These are phyloP conservation scores for Pholiota adiposa DNA, from an alignment of 1,284 basidiomycete species.

Conservation along the genomic window DNA sequence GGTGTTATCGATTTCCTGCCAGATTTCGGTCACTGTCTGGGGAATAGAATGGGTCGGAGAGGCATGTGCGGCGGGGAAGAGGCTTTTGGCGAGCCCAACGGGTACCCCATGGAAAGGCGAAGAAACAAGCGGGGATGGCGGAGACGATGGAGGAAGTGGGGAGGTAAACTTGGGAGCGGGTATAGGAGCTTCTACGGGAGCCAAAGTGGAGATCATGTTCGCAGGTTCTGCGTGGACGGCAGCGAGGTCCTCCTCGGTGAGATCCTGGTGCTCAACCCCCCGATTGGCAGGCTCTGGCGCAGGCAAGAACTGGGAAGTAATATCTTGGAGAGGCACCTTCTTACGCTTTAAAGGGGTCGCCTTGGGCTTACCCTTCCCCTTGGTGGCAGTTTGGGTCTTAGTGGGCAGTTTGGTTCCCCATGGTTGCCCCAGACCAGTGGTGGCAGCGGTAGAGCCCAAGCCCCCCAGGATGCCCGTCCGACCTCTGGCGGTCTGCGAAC, in stretches of 20 bases:
- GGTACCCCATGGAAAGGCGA: constrained; percentile 11
- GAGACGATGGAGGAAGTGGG: constrained; percentile 32
- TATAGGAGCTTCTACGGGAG: constrained; percentile 3
- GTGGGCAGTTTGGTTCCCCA: constrained; percentile 3
- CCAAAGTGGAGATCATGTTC: constrained; percentile 8
- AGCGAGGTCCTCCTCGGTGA: constrained; percentile 11
- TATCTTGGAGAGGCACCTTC: constrained; percentile 35
- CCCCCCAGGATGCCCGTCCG: constrained; percentile 20
- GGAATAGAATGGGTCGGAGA: constrained; percentile 11
- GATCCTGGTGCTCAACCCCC: constrained; percentile 19
- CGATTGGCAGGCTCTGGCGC: constrained; percentile 30
- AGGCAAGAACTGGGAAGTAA: constrained; percentile 31
- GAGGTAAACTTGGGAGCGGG: constrained; percentile 19
- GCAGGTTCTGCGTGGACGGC: constrained; percentile 7
- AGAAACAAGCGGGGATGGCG: constrained; percentile 22
- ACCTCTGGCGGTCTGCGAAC: constrained; percentile 17
- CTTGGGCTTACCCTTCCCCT: constrained; percentile 26
- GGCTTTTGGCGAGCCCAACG: background rate
- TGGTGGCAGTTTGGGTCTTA: constrained; percentile 16
- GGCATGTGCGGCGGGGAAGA: constrained; percentile 1
- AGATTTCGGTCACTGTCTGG: constrained; percentile 17
- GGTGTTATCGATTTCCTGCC: constrained; percentile 25
- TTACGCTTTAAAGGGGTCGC: constrained; percentile 25
- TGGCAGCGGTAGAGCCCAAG: constrained; percentile 12
- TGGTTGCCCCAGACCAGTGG: constrained; percentile 9